Evolutionary conservation across 768 basidiomycete genomes (phyloP).

Genomic region (Dioszegia crocea): DNA sequence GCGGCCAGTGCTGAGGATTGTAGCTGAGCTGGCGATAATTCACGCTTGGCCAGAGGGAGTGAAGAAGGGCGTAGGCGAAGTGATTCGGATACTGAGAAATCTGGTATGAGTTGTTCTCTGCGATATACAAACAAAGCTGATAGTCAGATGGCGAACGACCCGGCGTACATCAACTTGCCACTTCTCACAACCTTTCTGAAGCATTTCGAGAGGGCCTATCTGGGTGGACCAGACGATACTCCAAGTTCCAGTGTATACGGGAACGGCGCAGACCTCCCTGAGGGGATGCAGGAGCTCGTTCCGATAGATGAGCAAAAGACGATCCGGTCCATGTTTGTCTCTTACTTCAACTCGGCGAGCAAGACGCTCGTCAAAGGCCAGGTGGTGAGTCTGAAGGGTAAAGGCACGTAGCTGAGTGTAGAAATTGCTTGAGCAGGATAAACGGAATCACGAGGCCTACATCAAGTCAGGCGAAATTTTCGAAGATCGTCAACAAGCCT

Average conservation of each 20-base stretch:
- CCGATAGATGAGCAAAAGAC: slow-evolving; percentile 80
- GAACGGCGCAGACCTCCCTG: slow-evolving; percentile 14
- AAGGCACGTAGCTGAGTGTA: too few species aligned
- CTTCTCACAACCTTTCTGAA: slow-evolving; percentile 89
- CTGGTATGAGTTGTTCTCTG: slow-evolving; percentile 57
- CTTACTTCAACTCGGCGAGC: slow-evolving; percentile 84
- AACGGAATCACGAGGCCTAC: slow-evolving; percentile 95
- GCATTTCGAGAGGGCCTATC: slow-evolving; percentile 79
- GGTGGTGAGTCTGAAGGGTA: slow-evolving; percentile 62
- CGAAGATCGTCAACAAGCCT: slow-evolving; percentile 96
- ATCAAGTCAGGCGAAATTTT: slow-evolving; percentile 99
- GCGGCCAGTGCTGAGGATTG: slow-evolving; percentile 77
- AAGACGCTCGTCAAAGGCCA: slow-evolving; percentile 91
- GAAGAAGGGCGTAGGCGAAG: slow-evolving; percentile 63
- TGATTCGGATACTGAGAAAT: slow-evolving; percentile 81
- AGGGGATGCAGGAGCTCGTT: slow-evolving; percentile 64
- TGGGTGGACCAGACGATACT: slow-evolving; percentile 54
- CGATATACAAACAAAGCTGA: slow-evolving; percentile 10
- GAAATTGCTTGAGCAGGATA: slow-evolving; percentile 95
- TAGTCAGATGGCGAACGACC: slow-evolving; percentile 76
- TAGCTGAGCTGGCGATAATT: slow-evolving; percentile 83
- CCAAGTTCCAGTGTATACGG: not conserved
- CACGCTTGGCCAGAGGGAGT: slow-evolving; percentile 70
- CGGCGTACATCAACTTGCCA: slow-evolving; percentile 78
- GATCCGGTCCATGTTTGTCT: slow-evolving; percentile 87